Conservation (phyloP, 805 yeast genomes). For the Barnettozyma sp. region DNA sequence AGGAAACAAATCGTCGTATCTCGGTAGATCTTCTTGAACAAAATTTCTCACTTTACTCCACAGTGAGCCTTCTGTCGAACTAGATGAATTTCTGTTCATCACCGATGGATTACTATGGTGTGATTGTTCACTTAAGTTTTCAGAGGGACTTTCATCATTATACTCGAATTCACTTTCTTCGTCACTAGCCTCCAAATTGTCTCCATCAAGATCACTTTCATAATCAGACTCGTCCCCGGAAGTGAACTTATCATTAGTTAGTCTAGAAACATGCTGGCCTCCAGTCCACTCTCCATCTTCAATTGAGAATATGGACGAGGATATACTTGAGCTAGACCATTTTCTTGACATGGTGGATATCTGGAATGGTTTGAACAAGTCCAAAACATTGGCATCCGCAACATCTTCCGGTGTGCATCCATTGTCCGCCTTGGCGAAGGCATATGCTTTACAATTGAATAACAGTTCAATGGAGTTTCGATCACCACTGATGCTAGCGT, state of each 20-base stretch:
- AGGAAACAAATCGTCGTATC: constrained; percentile 73
- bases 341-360: constrained; percentile 18
- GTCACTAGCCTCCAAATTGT: constrained; percentile 19
- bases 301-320: constrained; percentile 27
- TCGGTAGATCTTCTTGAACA: constrained; percentile 48
- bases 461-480: constrained; percentile 56
- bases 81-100: constrained; percentile 2
- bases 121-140: too few relatives aligned
- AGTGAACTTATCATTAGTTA: constrained; percentile 26
- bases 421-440: constrained; percentile 43
- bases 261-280: constrained; percentile 29
- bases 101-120: too few relatives aligned
- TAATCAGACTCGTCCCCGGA: constrained; percentile 23
- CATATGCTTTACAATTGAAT: constrained; percentile 57
- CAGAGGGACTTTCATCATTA: too few relatives aligned
- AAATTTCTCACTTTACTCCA: constrained; percentile 34
- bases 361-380: constrained; percentile 22
- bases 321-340: constrained; percentile 20
- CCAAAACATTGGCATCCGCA: constrained; percentile 31
- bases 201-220: constrained; percentile 11
- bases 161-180: constrained; percentile 27
- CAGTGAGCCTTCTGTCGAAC: constrained; percentile 23
- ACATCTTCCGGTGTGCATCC: constrained; percentile 40
- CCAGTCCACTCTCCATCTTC: constrained; percentile 24
- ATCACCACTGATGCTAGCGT: constrained; percentile 74